Percentiles rank a stretch among this genome's conserved stretches.
Conservation (phyloP, 371 early-diverging fungal genomes). For the Massospora cicadina region DNA sequence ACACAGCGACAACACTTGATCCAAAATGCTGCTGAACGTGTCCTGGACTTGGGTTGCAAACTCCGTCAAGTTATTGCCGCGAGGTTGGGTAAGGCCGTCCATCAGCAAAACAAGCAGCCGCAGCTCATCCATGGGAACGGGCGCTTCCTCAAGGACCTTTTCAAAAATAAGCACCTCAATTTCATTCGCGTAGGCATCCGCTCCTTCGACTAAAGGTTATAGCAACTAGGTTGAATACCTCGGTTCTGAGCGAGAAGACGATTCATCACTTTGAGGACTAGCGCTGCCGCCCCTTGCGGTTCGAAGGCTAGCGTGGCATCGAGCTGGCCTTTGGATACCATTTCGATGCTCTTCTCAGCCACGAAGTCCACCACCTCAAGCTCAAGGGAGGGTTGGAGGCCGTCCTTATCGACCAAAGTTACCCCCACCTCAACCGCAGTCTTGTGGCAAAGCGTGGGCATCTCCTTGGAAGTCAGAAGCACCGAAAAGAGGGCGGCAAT, state of each 20-base stretch:
- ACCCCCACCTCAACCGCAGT: not conserved
- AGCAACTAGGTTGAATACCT: not conserved
- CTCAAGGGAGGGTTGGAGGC: not conserved
- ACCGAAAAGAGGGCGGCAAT: slow-evolving; percentile 49
- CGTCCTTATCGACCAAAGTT: not conserved
- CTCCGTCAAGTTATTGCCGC: not conserved
- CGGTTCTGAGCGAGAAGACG: not conserved
- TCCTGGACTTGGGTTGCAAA: not conserved
- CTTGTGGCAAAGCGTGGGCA: not conserved
- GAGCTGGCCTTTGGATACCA: not conserved
- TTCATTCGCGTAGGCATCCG: not conserved
- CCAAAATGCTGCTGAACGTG: not conserved
- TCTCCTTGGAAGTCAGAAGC: slow-evolving; percentile 11
- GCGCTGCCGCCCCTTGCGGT: not conserved
- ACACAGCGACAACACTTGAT: not conserved
- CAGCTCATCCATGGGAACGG: not conserved
- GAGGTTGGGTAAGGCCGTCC: not conserved
- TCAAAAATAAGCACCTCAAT: not conserved
- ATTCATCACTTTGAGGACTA: not conserved
- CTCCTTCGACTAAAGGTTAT: not conserved
- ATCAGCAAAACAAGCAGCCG: not conserved
- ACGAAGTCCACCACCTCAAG: not conserved
- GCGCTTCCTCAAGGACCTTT: not conserved
- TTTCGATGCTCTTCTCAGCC: not conserved
- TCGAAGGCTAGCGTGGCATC: not conserved